Base-by-base conservation (phyloP, 345 rosid genomes). In the Chamaenerion angustifolium region DNA sequence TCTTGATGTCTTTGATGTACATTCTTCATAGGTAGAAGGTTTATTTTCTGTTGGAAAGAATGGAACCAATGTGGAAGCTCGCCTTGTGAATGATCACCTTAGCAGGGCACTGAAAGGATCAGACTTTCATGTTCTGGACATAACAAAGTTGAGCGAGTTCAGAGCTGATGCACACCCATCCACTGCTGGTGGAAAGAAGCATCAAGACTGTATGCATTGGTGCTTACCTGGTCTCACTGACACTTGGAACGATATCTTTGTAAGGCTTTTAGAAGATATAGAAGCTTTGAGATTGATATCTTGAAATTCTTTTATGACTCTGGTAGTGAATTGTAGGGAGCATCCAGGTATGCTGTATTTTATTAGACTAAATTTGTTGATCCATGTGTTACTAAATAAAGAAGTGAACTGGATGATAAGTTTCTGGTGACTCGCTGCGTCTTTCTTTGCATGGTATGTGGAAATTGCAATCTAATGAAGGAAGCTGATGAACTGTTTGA, bases 201-300 rank as follows among this genome's bases (percentile, higher is more conserved):
- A 82, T 0, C 76, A 82, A 11, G 96, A 90, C 54, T 87, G 96
- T 66, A 87, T 90, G 98, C 96, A 87, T 60, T 90, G 96, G 95
- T 90, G 98, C 76, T 75, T 90, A 49, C 98, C 98, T 0, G 95
- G 98, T 27, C 59, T 83, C 13, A 75, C 95, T 0, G 95, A 90
- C 50, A 78, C 80, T 41, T 90, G 98, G 95, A 87, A 78, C 14
- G 96, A 90, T 62, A 57, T 90, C 47, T 68, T 90, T 18, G 56
- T 68, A 2, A 64, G 72, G 18, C 61, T 69, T 45, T 40, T 80
- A 12, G 61, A 56, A 48, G 48, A 37, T 25, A 52, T 64, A 17
- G 68, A 67, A 65, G 16, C 12, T 9, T 44, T 55, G 12, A 50
- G 57, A 55, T 52, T 64, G 63, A 65, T 43, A 53, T 31, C 31